Conservation (phyloP, 495 filamentous ascomycete genomes). For the Aspergillus conjunctus region DNA sequence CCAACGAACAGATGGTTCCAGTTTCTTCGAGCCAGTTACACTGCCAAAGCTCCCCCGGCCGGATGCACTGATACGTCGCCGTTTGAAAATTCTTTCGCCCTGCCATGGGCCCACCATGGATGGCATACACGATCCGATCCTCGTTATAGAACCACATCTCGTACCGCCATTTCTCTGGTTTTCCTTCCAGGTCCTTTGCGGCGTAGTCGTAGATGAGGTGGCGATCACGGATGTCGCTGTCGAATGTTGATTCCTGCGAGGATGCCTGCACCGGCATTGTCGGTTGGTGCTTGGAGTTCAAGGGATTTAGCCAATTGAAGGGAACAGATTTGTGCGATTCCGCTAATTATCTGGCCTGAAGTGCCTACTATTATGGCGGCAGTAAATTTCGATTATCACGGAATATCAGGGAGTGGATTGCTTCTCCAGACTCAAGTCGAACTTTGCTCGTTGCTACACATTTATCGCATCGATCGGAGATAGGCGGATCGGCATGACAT, state of each 20-base stretch:
- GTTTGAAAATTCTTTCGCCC: conserved; percentile 42
- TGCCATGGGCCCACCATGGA: conserved; percentile 46
- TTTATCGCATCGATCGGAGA: not conserved
- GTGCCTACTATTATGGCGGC: no score
- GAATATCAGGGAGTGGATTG: no score
- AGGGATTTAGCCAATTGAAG: not conserved
- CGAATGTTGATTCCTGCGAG: conserved; percentile 31
- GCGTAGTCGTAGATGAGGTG: conserved; percentile 48
- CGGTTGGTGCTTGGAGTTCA: not conserved
- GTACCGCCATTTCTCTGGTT: conserved; percentile 47
- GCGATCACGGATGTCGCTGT: conserved; percentile 38
- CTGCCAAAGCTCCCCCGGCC: conserved; percentile 41
- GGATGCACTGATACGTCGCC: conserved; percentile 44
- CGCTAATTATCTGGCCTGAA: no score
- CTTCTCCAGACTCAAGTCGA: no score
- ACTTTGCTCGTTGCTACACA: no score
- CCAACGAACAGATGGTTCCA: conserved; percentile 42
- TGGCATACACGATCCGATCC: conserved; percentile 44
- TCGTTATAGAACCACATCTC: conserved; percentile 49
- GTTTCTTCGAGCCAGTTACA: conserved; percentile 48
- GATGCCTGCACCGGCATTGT: conserved; percentile 34
- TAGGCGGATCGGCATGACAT: not conserved
- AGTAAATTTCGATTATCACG: no score
- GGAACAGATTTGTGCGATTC: not conserved
- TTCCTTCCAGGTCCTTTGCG: conserved; percentile 31